phyloP scores from a whole-genome alignment of 2,329 filamentous ascomycete species.

The Sporothrix dimorphospora region DNA sequence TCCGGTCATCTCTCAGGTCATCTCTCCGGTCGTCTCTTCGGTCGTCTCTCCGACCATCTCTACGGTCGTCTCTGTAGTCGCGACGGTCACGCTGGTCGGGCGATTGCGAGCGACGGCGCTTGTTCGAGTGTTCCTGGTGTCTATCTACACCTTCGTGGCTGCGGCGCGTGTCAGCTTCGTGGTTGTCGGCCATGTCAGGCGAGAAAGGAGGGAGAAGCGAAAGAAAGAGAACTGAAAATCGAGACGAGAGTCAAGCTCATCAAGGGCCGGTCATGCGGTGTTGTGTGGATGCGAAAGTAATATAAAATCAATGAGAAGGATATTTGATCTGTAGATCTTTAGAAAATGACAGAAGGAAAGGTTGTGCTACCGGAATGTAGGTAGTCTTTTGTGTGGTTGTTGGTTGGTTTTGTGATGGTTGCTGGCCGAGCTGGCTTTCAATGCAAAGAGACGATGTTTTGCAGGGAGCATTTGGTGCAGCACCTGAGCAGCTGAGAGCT shows the following conservation, averaged over 20 bases:
- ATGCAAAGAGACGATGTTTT: neutral
- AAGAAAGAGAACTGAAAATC: neutral
- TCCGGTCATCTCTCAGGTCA: slow-evolving; percentile 1
- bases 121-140: neutral
- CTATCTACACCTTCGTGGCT: neutral
- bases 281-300: neutral
- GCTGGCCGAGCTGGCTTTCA: neutral
- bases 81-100: slow-evolving; percentile 20
- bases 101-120: slow-evolving; percentile 26
- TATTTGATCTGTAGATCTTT: neutral
- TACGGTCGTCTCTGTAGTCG: neutral
- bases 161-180: neutral
- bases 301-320: neutral
- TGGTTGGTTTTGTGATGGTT: neutral
- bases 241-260: neutral
- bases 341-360: neutral
- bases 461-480: neutral
- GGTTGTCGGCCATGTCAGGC: slow-evolving; percentile 23
- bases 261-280: neutral
- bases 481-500: neutral
- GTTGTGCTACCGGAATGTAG: neutral
- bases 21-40: neutral
- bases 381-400: neutral
- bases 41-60: neutral
- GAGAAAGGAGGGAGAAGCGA: neutral